phyloP scores from a whole-genome alignment of 1,139 yeast genomes.

The Starmera stellimalicola region DNA sequence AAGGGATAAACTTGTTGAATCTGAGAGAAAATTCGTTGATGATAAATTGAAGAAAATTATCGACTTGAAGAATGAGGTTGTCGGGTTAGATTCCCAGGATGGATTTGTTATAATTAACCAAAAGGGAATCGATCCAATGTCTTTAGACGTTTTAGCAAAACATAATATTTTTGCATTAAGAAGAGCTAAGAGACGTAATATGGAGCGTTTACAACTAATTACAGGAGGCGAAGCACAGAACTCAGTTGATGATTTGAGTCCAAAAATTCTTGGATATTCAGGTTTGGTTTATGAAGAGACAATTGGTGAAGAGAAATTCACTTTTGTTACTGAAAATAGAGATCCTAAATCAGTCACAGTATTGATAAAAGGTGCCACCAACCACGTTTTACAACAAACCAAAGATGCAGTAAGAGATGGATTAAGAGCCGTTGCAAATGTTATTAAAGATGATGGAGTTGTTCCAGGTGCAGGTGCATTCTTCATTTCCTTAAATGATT shows the following conservation, averaged over 20 bases:
- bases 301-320: constrained; percentile 95
- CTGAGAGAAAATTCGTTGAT: constrained; percentile 92
- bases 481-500: constrained; percentile 71
- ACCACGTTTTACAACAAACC: constrained; percentile 81
- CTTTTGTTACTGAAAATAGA: constrained; percentile 86
- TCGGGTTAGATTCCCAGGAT: constrained; percentile 62
- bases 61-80: constrained; percentile 86
- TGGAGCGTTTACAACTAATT: constrained; percentile 95
- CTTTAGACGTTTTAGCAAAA: constrained; percentile 87
- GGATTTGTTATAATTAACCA: constrained; percentile 96
- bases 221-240: constrained; percentile 98
- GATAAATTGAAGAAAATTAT: constrained; percentile 86
- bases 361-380: constrained; percentile 87
- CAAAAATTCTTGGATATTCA: constrained; percentile 78
- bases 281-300: constrained; percentile 89
- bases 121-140: constrained; percentile 98
- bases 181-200: constrained; percentile 97
- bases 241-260: constrained; percentile 89
- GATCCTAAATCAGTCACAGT: constrained; percentile 91
- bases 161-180: constrained; percentile 90
- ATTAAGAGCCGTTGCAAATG: constrained; percentile 87
- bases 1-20: constrained; percentile 87
- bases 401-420: constrained; percentile 98
- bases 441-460: constrained; percentile 72
- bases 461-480: constrained; percentile 98